Base-by-base conservation (phyloP, 164 flowering plant species). In the Saururus chinensis region DNA sequence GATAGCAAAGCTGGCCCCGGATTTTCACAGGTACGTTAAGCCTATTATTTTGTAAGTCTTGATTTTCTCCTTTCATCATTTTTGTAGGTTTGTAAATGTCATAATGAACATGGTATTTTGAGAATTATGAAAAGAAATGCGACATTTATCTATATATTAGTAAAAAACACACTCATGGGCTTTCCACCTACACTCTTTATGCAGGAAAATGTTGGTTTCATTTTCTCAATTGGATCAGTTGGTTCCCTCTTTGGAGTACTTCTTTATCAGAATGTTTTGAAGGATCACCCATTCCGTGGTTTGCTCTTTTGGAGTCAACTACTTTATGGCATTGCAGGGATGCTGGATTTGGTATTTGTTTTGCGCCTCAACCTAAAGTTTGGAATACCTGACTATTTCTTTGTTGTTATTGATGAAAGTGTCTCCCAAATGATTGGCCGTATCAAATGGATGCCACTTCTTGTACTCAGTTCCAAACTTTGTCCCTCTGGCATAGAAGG, bases 401-500 rank as follows among this genome's bases (percentile, higher is more conserved):
- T 87, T 65, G 76, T 79, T 0, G 93, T 95, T 60, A 69, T 89
- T 24, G 98, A 87, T 64, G 85, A 77, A 68, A 56, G 76, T 30
- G 85, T 85, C 0, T 75, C 80, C 26, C 81, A 79, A n/a, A 59
- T 89, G 81, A 79, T 82, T 22, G 80, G 77, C 13, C 80, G 84
- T 57, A 77, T 95, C 30, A 95, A 89, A 69, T 86, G 96, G 97
- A 84, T 95, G 98, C 99, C 99, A 4, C 84, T 95, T 60, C 96
- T 91, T 35, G 99, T 95, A 4, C 85, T 91, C 13, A 84, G 90
- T 67, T 71, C 99, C 24, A 91, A 84, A 77, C 90, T 95, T 60
- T 95, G 99, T 62, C 98, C 97, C n/a, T 63, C 85, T 0, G 99
- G 99, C 11, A 95, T 91, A 14, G 99, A 89, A 74, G 99, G 99